phyloP scores from a whole-genome alignment of 139 green algal genomes.

The Axilococcus clingmanii region DNA sequence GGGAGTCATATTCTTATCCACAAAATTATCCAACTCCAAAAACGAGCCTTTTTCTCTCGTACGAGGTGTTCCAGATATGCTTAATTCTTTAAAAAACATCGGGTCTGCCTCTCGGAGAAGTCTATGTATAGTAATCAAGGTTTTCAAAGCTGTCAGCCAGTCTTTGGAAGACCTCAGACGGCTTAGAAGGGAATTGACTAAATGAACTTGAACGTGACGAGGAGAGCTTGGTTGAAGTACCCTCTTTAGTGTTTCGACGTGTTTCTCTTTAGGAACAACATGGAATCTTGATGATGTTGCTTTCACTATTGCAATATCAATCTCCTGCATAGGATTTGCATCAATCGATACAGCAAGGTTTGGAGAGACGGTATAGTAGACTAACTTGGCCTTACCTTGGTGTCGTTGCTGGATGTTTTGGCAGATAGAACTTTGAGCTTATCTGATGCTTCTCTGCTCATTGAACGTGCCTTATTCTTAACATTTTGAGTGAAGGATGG shows the following conservation, averaged over 20 bases:
- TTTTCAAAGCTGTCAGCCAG: slow-evolving; percentile 66
- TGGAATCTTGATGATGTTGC: slow-evolving; percentile 81
- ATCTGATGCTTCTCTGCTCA: neutral
- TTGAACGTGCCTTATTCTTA: neutral
- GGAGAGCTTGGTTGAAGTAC: no score
- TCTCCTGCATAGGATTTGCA: slow-evolving; percentile 26
- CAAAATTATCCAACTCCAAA: slow-evolving; percentile 58
- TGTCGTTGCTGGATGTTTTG: slow-evolving; percentile 1
- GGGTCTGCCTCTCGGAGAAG: slow-evolving; percentile 72
- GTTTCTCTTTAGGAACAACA: slow-evolving; percentile 91
- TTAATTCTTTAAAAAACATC: neutral
- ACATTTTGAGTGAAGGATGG: neutral
- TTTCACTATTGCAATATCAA: slow-evolving; percentile 87
- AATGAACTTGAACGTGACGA: no score
- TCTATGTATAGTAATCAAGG: slow-evolving; percentile 73
- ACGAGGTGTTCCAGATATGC: neutral
- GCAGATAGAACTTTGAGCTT: slow-evolving; percentile 9
- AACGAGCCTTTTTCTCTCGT: slow-evolving; percentile 1
- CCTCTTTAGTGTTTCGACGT: no score
- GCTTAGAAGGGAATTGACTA: slow-evolving; percentile 24
- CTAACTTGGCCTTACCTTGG: no score
- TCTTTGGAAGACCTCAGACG: slow-evolving; percentile 33
- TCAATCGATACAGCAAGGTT: neutral
- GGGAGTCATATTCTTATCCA: slow-evolving; percentile 35
- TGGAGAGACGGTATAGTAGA: neutral